Base-by-base conservation (phyloP, 805 yeast genomes). In the Brettanomyces sp. region DNA sequence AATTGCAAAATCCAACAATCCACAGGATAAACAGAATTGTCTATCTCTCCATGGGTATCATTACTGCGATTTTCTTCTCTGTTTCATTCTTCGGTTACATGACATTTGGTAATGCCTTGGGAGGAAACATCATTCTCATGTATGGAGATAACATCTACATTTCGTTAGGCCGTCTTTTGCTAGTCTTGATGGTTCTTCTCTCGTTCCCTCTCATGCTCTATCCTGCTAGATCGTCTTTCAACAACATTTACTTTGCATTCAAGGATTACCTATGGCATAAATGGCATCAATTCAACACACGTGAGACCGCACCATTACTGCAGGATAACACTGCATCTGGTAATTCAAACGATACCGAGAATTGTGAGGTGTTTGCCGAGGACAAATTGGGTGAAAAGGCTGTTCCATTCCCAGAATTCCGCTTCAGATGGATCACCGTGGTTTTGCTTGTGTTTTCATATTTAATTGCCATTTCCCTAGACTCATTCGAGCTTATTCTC, bases 191-290 rank as follows among this genome's bases (percentile, higher is more conserved):
- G 90, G 85, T 85, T 13, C 66, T 80, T n/a, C 66, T 85, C 37
- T 80, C 89, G 4, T 85, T 72, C 63, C 95, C 95, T 13, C 69
- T 85, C 47, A 79, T 85, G 72, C 83, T 87, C 56, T 88, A 85
- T 60, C 95, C 95, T 21, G 79, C 88, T 50, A 69, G 95, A 49
- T 76, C 85, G 14, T 80, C 90, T 3, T 64, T 78, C 30, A 82
- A 85, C 60, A 87, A 85, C 57, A 77, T 85, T 43, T 53, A 69
- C 24, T 52, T 47, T 45, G 43, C 52, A 6, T 13, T 52, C 13
- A 47, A 46, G 35, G 36, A 28, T 3, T 42, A 47, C 14, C 28
- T 39, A 14, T 21, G 33, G 35, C 24, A 32, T 2, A 7, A 28
- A 7, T 28, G 32, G 32, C 32, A 28, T 28, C 32, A 9, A 7